Evolutionary conservation across 140 eudicot genomes (phyloP), one percentile per base, ranked within the genome.

Genomic region (Flaveria floridana): DNA sequence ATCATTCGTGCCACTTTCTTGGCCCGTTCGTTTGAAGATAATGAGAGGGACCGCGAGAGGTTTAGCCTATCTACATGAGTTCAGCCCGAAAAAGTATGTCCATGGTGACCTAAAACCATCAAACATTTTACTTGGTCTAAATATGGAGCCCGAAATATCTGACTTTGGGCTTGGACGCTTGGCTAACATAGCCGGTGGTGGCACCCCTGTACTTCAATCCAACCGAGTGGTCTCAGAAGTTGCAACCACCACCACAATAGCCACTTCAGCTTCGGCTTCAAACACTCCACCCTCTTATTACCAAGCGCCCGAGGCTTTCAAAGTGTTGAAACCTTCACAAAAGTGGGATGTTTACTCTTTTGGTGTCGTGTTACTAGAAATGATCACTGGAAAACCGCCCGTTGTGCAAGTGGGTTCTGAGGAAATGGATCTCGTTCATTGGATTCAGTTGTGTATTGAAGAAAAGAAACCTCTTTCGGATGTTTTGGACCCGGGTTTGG

Each of bases 71-170:
- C 83, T 93, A 42, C 98, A 93, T n/a, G 98, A 93, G 57, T 93
- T 77, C 64, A 93, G 98, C 76, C 98, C 98, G 62, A 93, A 93
- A 55, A 93, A 90, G 30, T 93, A 93, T 19, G 97, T 93, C 12
- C 98, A 93, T 28, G 98, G 98, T 6, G 98, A 90, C 78, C 77
- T 93, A 50, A 93, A 93, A 82, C 97, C 98, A 2, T 88, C 93
- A 19, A 93, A 93, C 59, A 83, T 93, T 62, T 76, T 93, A 25
- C 97, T 93, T 16, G 97, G 88, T 3, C 75, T 48, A n/a, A 80
- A 86, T 66, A 84, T 93, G 93, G 98, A 93, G 19, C 85, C 98
- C 42, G 76, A 84, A 68, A 90, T 93, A 47, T 84, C 97, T 2
- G 94, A 90, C 71, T 93, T 93, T 56, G 98, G 98, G 6, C 95